These are phyloP conservation scores for Candida saitoana DNA, from an alignment of 805 yeast species.

Conservation along the genomic window DNA sequence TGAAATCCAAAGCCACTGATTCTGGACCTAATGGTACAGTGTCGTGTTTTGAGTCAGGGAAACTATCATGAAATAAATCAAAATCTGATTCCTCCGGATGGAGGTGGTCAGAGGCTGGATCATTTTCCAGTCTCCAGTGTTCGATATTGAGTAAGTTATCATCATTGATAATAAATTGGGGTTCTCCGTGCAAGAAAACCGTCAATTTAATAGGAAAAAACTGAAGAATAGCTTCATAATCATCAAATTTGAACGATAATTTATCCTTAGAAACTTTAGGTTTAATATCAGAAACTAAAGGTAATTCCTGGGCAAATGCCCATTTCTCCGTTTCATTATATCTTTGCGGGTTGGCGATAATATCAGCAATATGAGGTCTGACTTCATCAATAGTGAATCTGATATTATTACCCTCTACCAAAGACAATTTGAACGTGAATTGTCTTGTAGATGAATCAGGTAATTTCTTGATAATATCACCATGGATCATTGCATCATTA, in stretches of 20 bases:
- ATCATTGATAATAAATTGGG: slow-evolving; percentile 62
- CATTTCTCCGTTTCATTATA: slow-evolving; percentile 58
- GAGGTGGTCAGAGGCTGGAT: slow-evolving; percentile 31
- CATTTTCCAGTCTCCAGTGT: slow-evolving; percentile 54
- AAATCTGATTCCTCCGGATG: slow-evolving; percentile 58
- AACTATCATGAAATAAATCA: slow-evolving; percentile 68
- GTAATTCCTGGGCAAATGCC: slow-evolving; percentile 41
- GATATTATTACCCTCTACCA: slow-evolving; percentile 56
- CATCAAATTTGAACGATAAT: slow-evolving; percentile 1
- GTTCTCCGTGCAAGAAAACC: slow-evolving; percentile 41
- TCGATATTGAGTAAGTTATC: slow-evolving; percentile 73
- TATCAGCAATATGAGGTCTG: slow-evolving; percentile 21
- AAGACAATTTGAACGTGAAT: slow-evolving; percentile 55
- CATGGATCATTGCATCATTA: slow-evolving; percentile 35
- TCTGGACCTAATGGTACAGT: slow-evolving; percentile 81
- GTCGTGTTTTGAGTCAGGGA: slow-evolving; percentile 64
- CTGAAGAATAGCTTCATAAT: slow-evolving; percentile 39
- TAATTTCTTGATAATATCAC: slow-evolving; percentile 42
- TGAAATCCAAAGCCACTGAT: slow-evolving; percentile 75
- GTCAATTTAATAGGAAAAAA: slow-evolving; percentile 49
- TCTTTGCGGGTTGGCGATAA: slow-evolving; percentile 39
- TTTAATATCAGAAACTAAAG: slow-evolving; percentile 1
- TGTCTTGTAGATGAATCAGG: slow-evolving; percentile 11
- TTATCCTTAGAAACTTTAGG: not conserved
- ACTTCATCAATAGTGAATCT: slow-evolving; percentile 65